These are phyloP conservation scores for Candida sojae DNA, from an alignment of 1,139 yeast species.

Conservation along the genomic window DNA sequence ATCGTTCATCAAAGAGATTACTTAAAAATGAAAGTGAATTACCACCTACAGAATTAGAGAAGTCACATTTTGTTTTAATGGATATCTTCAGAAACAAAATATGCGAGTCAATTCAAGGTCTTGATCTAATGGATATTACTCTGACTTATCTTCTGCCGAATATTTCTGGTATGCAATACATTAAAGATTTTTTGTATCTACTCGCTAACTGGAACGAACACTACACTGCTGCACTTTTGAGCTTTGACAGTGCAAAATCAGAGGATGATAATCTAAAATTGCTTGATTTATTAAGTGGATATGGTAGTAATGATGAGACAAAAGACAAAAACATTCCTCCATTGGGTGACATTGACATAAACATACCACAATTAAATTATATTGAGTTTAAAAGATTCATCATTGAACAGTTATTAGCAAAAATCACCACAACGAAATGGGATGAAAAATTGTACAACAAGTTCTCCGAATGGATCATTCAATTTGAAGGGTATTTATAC, in stretches of 20 bases:
- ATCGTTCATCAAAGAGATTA: conserved; percentile 42
- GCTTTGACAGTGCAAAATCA: conserved; percentile 15
- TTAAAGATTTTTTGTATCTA: conserved; percentile 26
- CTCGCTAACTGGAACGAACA: conserved; percentile 27
- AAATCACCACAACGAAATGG: conserved; percentile 30
- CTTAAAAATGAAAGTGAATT: conserved; percentile 25
- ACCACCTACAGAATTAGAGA: conserved; percentile 20
- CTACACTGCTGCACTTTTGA: conserved; percentile 17
- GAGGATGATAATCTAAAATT: conserved; percentile 37
- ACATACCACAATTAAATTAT: conserved; percentile 34
- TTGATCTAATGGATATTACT: conserved; percentile 21
- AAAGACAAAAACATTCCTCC: conserved; percentile 5
- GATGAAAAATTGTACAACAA: conserved; percentile 20
- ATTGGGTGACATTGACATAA: conserved; percentile 8
- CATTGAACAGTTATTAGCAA: conserved; percentile 36
- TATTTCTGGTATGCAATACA: conserved; percentile 11
- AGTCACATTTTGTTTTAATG: conserved; percentile 25
- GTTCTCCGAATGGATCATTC: conserved; percentile 37
- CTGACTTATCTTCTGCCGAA: conserved; percentile 20
- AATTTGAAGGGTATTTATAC: conserved; percentile 25
- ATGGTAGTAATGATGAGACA: conserved; percentile 25
- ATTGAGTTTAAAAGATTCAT: conserved; percentile 49
- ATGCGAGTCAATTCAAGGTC: conserved; percentile 8
- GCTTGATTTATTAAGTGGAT: conserved; percentile 39
- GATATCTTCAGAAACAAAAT: conserved; percentile 11